Evolutionary conservation across 352 stramenopile species (phyloP), one percentile per base, ranked within the genome.

Genomic region (Pythium brachiatum): DNA sequence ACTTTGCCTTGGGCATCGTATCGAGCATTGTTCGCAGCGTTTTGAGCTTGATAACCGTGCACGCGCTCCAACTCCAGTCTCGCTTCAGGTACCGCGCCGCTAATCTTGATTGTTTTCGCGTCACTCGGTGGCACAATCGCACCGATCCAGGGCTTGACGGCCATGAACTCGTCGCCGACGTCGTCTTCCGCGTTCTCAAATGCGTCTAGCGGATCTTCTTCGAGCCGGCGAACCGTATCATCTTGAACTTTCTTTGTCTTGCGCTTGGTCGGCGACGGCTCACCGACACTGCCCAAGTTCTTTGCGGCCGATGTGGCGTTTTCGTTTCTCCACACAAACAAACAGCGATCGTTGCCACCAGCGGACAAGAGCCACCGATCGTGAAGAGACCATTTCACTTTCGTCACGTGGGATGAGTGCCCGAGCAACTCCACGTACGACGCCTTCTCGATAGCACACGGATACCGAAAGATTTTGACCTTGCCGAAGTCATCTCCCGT

Each of bases 391-490:
- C 88, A 95, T 20, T 72, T 73, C 25, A 94, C 78, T 38, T 86
- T 92, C 4, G 85, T 94, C 15, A 97, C 83, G 44, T 96, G 88
- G 13, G 83, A 91, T 16, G 80, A 63, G 57, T 96, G 89, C 1
- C 88, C 89, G 4, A 68, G 72, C 12, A 93, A 48, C 60, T 84
- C 79, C 7, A 81, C 63, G 21, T 69, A 83, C 8, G 81, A 75
- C 26, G 77, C 69, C 25, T 81, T 87, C 41, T 86, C 77, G 2
- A 81, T 55, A 3, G 73, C 75, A 57, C 83, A 90, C 31, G 90
- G 90, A 60, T 93, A 96, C 16, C 75, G 74, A 53, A 96, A 97
- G n/a, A 97, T 59, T 48, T 96, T 97, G 18, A 97, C 71, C 16
- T 92, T 88, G 23, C 84, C 80, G 54, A 76, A 82, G 61, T 97